Percentiles rank a stretch among this genome's conserved stretches.
Evolutionary conservation across 257 asterid genomes (phyloP).

Genomic region (Solanum etuberosum): DNA sequence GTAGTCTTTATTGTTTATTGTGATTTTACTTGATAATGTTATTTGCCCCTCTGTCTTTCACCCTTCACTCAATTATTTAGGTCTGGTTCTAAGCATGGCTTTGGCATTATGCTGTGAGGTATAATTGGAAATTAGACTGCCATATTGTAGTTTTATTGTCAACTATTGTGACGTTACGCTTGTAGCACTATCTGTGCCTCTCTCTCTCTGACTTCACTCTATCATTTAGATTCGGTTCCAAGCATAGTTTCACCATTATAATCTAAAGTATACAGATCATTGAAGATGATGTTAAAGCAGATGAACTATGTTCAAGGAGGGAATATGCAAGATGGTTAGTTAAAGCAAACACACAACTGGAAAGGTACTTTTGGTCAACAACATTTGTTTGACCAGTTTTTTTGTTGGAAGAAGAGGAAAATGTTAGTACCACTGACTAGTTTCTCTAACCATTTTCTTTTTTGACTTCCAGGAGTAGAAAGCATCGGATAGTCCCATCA

Average conservation of each 20-base stretch:
- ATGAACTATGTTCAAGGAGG: slow-evolving; percentile 80
- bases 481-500: slow-evolving; percentile 44
- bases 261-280: slow-evolving; percentile 50
- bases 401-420: background rate
- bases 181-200: background rate
- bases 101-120: background rate
- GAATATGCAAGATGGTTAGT: slow-evolving; percentile 90
- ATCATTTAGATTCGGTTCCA: slow-evolving; percentile 8
- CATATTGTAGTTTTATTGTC: background rate
- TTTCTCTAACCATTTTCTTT: slow-evolving; percentile 4
- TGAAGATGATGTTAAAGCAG: slow-evolving; percentile 64
- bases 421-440: background rate
- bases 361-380: slow-evolving; percentile 40
- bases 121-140: background rate
- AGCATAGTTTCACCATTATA: slow-evolving; percentile 3
- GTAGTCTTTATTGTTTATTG: background rate
- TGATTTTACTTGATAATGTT: background rate
- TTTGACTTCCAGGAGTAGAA: slow-evolving; percentile 40
- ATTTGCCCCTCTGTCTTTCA: background rate
- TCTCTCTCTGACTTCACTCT: background rate
- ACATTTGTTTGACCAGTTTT: background rate
- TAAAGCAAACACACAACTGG: slow-evolving; percentile 49
- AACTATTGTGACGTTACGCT: background rate
- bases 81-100: background rate
- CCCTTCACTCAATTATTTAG: background rate